phyloP scores from a whole-genome alignment of 768 basidiomycete species.

The Pluteus cervinus region DNA sequence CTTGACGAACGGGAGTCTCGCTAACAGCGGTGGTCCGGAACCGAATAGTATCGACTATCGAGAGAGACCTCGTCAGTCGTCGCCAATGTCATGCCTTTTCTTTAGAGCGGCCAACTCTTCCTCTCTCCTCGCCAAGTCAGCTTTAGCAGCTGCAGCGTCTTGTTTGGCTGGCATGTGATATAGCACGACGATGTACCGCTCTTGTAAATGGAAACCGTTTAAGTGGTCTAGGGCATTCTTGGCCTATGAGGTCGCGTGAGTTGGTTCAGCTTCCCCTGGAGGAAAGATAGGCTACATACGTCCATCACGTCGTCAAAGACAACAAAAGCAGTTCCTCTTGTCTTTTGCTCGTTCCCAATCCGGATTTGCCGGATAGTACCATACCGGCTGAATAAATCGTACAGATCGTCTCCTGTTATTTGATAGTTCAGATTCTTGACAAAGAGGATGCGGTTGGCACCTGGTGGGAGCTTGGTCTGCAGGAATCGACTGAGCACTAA shows the following conservation, averaged over 20 bases:
- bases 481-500: conserved; percentile 5
- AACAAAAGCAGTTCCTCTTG: conserved; percentile 94
- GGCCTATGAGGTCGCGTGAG: conserved; percentile 45
- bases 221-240: conserved; percentile 95
- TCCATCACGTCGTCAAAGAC: conserved; percentile 97
- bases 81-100: conserved; percentile 79
- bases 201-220: conserved; percentile 97
- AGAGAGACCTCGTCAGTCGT: conserved; percentile 54
- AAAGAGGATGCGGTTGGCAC: conserved; percentile 87
- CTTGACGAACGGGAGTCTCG: too few species aligned
- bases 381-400: conserved; percentile 96
- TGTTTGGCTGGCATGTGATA: conserved; percentile 99
- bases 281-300: conserved; percentile 36
- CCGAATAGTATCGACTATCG: too few species aligned
- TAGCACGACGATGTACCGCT: conserved; percentile 95
- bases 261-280: conserved; percentile 9
- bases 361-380: conserved; percentile 95
- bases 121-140: conserved; percentile 86
- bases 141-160: conserved; percentile 88
- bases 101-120: conserved; percentile 86
- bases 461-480: conserved; percentile 84
- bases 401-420: conserved; percentile 90
- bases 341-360: conserved; percentile 87
- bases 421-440: conserved; percentile 92
- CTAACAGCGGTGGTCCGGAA: too few species aligned